Evolutionary conservation across 768 basidiomycete genomes (phyloP).

Genomic region (Leccinum sublutescens): DNA sequence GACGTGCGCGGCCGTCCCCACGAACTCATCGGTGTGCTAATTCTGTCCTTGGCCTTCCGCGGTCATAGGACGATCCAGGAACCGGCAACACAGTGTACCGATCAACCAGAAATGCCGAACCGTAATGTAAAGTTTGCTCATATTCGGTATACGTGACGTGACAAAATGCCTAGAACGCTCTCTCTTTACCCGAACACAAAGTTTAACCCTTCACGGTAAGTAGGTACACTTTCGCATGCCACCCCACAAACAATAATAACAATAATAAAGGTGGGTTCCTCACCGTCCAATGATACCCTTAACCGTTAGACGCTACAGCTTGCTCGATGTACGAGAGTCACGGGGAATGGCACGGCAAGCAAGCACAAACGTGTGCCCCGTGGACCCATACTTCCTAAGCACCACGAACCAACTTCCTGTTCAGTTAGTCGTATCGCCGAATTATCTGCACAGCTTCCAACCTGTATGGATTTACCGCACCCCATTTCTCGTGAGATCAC

Average conservation of each 20-base stretch:
- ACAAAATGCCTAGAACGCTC: constrained; percentile 7
- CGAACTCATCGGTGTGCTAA: constrained; percentile 3
- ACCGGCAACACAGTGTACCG: constrained; percentile 22
- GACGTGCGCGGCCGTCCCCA: not conserved
- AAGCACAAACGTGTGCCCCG: constrained; percentile 9
- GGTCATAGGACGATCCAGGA: constrained; percentile 33
- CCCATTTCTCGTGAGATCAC: constrained; percentile 20
- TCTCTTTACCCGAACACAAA: constrained; percentile 5
- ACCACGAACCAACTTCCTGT: constrained; percentile 2
- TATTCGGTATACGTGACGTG: constrained; percentile 21
- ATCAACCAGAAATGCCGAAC: constrained; percentile 15
- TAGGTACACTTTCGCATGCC: constrained; percentile 8
- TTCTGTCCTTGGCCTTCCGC: constrained; percentile 24
- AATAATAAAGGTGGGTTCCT: not conserved
- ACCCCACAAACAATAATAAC: constrained; percentile 2
- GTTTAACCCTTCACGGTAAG: constrained; percentile 8
- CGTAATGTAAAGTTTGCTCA: constrained; percentile 26
- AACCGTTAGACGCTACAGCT: not conserved
- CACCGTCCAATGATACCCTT: not conserved
- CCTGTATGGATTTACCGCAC: constrained; percentile 20
- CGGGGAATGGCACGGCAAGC: constrained; percentile 4
- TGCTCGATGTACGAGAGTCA: not conserved
- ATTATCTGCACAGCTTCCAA: constrained; percentile 13
- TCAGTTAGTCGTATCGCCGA: constrained; percentile 20
- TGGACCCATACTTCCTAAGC: constrained; percentile 1